A percentile compares a stretch with the other conserved stretches of the same genome.
These are phyloP conservation scores for Leccinum disarticulatum DNA, from an alignment of 768 basidiomycete species.

Conservation along the genomic window DNA sequence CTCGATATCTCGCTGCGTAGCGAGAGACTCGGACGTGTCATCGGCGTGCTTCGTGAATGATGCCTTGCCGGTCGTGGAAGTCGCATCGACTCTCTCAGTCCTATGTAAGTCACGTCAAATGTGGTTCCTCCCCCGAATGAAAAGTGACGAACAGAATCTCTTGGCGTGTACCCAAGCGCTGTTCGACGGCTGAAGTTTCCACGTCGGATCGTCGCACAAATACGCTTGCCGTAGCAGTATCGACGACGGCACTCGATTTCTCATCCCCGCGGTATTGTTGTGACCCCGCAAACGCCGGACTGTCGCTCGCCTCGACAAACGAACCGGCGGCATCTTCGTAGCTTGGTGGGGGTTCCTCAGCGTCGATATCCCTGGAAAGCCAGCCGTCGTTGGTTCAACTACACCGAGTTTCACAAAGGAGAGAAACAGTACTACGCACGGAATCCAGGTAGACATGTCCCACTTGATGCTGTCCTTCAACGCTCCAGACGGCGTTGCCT, in stretches of 20 bases:
- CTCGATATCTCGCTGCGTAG: background rate
- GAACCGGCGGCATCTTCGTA: slow-evolving; percentile 8
- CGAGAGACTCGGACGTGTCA: background rate
- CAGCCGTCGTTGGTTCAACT: background rate
- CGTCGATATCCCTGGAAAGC: background rate
- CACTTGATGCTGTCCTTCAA: background rate
- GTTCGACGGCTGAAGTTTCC: background rate
- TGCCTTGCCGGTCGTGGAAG: background rate
- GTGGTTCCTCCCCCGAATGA: background rate
- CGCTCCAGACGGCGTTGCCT: background rate
- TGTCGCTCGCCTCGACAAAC: no score
- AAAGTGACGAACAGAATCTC: background rate
- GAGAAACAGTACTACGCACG: slow-evolving; percentile 6
- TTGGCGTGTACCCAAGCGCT: background rate
- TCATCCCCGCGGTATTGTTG: background rate
- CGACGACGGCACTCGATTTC: background rate
- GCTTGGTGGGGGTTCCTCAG: slow-evolving; percentile 14
- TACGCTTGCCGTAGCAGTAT: background rate
- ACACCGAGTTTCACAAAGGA: background rate
- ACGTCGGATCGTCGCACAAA: background rate
- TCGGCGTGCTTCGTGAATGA: background rate
- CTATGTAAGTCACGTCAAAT: background rate
- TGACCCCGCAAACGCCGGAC: background rate
- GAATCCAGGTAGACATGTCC: background rate
- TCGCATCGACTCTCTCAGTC: background rate